Conservation (phyloP, 768 basidiomycete genomes). For the Tricholoma saponaceum region DNA sequence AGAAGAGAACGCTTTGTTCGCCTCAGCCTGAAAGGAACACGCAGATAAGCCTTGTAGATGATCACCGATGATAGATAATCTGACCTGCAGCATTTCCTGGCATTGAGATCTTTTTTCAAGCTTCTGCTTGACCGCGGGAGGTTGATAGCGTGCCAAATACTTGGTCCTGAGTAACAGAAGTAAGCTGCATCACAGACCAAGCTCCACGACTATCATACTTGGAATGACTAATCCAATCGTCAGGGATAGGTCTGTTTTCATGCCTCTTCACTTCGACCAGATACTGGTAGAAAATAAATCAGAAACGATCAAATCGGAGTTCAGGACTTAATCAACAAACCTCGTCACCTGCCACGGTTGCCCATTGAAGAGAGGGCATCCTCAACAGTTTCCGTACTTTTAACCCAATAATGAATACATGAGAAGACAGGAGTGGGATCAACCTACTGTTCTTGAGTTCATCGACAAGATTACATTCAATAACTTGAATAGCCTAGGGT, state of each 20-base stretch:
- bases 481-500: conserved; percentile 55
- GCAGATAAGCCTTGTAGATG: neutral
- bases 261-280: conserved; percentile 71
- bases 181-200: neutral
- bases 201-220: conserved; percentile 36
- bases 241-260: conserved; percentile 47
- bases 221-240: conserved; percentile 61
- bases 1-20: conserved; percentile 57
- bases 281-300: conserved; percentile 42
- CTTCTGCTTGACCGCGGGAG: conserved; percentile 59
- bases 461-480: conserved; percentile 68
- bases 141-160: conserved; percentile 65
- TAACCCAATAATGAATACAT: neutral
- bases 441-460: conserved; percentile 64
- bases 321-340: conserved; percentile 31
- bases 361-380: conserved; percentile 72
- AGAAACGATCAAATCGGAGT: neutral
- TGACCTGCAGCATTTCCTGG: conserved; percentile 61
- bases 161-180: conserved; percentile 55
- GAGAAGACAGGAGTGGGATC: neutral
- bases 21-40: conserved; percentile 40
- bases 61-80: neutral
- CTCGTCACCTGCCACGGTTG: conserved; percentile 63
- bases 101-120: conserved; percentile 72
- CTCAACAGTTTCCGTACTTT: conserved; percentile 72